These are phyloP conservation scores for Carex littledalei DNA, from an alignment of 176 grass and related monocot genomes.

Conservation along the genomic window DNA sequence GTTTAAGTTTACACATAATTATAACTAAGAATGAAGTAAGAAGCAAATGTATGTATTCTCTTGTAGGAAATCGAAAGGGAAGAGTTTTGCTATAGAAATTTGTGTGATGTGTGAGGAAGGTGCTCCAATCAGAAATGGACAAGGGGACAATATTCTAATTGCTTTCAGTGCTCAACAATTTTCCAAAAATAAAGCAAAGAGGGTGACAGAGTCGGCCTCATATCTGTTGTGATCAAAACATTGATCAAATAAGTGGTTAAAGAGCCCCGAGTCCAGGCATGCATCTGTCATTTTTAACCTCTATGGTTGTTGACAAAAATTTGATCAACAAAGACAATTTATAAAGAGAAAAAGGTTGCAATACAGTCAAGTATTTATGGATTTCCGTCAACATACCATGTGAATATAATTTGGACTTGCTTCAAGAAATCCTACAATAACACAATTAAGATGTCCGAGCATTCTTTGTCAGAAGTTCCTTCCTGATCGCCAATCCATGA, in stretches of 20 bases:
- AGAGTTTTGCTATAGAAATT: not conserved
- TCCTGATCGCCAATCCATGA: not conserved
- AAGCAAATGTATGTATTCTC: not conserved
- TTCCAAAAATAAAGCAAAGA: not conserved
- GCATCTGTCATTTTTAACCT: too few species aligned
- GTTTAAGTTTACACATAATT: not conserved
- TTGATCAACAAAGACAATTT: not conserved
- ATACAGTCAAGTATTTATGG: not conserved
- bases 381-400: not conserved
- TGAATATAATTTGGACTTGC: not conserved
- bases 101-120: not conserved
- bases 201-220: not conserved
- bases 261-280: too few species aligned
- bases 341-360: not conserved
- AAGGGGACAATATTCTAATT: not conserved
- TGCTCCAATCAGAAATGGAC: not conserved
- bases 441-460: not conserved
- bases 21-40: not conserved
- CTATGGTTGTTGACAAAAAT: not conserved
- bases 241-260: too few species aligned
- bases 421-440: not conserved
- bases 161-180: not conserved
- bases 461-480: not conserved
- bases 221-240: too few species aligned
- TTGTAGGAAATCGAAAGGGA: not conserved